Conservation (phyloP, 768 basidiomycete genomes). For the Coprinellus aureogranulatus region DNA sequence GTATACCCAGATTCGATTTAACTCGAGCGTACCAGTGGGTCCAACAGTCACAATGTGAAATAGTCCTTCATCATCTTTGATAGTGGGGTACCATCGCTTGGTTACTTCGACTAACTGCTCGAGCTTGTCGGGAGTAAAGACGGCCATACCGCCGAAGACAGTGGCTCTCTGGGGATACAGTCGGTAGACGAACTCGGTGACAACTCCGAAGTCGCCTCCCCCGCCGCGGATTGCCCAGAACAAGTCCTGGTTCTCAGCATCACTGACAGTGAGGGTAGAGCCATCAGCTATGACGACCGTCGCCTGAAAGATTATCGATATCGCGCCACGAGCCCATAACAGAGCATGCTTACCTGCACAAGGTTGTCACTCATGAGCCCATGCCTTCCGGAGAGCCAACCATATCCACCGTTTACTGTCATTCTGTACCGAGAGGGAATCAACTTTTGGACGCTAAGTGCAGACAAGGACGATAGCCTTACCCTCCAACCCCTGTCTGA, state of each 20-base stretch:
- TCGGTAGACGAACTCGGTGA: conserved; percentile 48
- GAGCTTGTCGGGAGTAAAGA: conserved; percentile 30
- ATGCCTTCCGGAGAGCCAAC: conserved; percentile 44
- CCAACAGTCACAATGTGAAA: conserved; percentile 7
- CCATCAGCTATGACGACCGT: conserved; percentile 48
- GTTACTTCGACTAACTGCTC: conserved; percentile 32
- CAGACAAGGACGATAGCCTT: conserved; percentile 4
- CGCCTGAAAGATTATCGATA: conserved; percentile 35
- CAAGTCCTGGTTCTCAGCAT: conserved; percentile 41
- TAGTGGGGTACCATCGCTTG: conserved; percentile 35
- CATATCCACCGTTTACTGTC: conserved; percentile 54
- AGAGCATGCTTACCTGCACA: conserved; percentile 30
- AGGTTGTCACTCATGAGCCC: conserved; percentile 52
- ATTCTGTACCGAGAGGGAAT: conserved; percentile 29
- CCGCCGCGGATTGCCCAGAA: conserved; percentile 55
- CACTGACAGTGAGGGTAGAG: conserved; percentile 33
- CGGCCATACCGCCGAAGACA: conserved; percentile 42
- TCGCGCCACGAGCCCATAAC: too few species aligned
- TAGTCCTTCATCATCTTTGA: conserved; percentile 39
- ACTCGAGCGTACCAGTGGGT: background rate
- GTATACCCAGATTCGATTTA: too few species aligned
- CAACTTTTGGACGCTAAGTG: background rate
- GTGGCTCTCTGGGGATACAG: conserved; percentile 49
- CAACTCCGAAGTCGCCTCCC: conserved; percentile 55
- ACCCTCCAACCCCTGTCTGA: conserved; percentile 54